Conservation (phyloP, 2,329 filamentous ascomycete species). For the Corinectria fuckeliana region DNA sequence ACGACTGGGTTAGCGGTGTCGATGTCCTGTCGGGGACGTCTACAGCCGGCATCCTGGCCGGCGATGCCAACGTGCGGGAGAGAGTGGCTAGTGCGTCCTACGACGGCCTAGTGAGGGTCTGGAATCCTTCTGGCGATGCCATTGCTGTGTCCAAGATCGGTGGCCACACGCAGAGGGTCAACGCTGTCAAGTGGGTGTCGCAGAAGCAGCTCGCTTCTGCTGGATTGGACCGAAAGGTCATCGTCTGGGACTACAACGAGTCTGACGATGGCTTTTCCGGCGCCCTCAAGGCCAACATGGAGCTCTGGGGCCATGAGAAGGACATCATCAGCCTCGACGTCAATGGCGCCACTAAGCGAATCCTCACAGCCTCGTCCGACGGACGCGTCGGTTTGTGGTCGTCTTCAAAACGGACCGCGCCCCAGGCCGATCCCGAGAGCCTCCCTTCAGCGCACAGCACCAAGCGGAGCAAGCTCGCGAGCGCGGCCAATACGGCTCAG, state of each 20-base stretch:
- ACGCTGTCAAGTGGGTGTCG: conserved; percentile 83
- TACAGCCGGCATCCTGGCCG: conserved; percentile 58
- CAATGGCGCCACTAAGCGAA: conserved; percentile 73
- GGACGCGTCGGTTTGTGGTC: conserved; percentile 89
- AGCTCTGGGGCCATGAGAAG: conserved; percentile 83
- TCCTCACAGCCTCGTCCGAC: conserved; percentile 87
- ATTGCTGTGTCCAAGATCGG: conserved; percentile 77
- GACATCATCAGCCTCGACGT: conserved; percentile 78
- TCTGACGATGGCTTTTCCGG: conserved; percentile 64
- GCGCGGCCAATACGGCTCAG: conserved; percentile 60
- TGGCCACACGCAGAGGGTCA: conserved; percentile 79
- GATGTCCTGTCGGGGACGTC: conserved; percentile 79
- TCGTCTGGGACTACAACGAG: conserved; percentile 89
- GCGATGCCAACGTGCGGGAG: conserved; percentile 39
- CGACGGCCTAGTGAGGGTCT: conserved; percentile 86
- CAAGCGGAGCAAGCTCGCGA: conserved; percentile 77
- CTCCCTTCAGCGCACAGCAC: conserved; percentile 71
- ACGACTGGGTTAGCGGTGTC: conserved; percentile 93
- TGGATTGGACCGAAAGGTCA: conserved; percentile 82
- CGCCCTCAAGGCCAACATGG: conserved; percentile 73
- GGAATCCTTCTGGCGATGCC: conserved; percentile 88
- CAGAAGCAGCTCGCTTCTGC: conserved; percentile 80
- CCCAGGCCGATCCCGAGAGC: conserved; percentile 72
- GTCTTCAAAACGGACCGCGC: conserved; percentile 76
- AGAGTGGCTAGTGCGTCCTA: conserved; percentile 91